Conservation (phyloP, 176 grass and related monocot species). For the Poa pratensis region DNA sequence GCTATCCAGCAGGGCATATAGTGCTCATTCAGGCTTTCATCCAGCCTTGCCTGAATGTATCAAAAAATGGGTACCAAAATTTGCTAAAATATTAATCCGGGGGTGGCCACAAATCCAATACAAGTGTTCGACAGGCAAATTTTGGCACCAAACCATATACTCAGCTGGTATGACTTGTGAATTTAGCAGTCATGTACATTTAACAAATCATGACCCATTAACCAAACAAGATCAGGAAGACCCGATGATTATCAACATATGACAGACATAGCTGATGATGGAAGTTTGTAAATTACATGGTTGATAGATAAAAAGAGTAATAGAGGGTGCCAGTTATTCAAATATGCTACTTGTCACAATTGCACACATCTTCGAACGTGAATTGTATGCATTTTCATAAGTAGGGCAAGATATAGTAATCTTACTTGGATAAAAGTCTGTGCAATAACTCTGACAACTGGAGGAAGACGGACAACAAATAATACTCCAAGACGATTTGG, state of each 20-base stretch:
- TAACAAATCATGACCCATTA: not conserved
- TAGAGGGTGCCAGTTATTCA: not conserved
- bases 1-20: not conserved
- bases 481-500: slow-evolving; percentile 79
- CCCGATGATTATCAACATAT: not conserved
- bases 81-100: not conserved
- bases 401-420: slow-evolving; percentile 15
- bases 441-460: slow-evolving; percentile 94
- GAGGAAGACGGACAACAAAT: slow-evolving; percentile 87
- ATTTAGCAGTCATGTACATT: slow-evolving; percentile 4
- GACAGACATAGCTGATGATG: not conserved
- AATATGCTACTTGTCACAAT: not conserved
- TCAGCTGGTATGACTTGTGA: not conserved
- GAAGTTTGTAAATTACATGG: not conserved
- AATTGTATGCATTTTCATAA: not conserved
- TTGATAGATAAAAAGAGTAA: not conserved
- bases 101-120: not conserved
- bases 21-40: not conserved
- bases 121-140: not conserved
- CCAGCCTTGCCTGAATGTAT: slow-evolving; percentile 1
- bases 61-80: not conserved
- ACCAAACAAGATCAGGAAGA: slow-evolving; percentile 12
- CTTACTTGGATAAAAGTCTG: slow-evolving; percentile 95
- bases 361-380: not conserved
- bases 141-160: slow-evolving; percentile 13